A percentile compares a stretch with the other conserved stretches of the same genome.
Conservation (phyloP, 176 grass and related monocot species). For the Eragrostis curvula region DNA sequence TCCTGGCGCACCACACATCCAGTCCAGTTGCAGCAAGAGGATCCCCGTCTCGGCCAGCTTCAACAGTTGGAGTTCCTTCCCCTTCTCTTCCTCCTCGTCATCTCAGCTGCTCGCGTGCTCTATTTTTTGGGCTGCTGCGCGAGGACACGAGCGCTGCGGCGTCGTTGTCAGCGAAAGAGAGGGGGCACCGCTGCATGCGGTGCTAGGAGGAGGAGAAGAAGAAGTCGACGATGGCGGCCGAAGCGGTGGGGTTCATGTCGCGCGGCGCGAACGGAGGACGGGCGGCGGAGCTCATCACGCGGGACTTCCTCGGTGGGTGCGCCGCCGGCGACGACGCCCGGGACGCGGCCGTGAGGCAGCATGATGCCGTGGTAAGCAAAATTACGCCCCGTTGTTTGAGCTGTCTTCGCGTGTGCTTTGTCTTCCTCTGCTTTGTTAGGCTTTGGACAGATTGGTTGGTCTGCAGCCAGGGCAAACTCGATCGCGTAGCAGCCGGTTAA, state of each 20-base stretch:
- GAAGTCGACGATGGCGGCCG: slow-evolving; percentile 53
- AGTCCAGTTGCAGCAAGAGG: background rate
- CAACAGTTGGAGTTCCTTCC: background rate
- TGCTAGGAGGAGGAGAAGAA: background rate
- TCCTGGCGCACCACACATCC: background rate
- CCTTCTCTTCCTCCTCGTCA: background rate
- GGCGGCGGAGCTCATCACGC: slow-evolving; percentile 76
- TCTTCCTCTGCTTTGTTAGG: background rate
- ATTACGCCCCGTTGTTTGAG: background rate
- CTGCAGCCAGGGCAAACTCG: background rate
- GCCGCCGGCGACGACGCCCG: slow-evolving; percentile 34
- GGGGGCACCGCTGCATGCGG: slow-evolving; percentile 4
- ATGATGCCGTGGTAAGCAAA: slow-evolving; percentile 40
- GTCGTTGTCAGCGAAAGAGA: background rate
- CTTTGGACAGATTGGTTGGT: background rate
- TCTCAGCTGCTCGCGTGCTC: background rate
- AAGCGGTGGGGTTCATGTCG: slow-evolving; percentile 72
- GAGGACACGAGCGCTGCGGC: background rate
- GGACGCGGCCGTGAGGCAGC: slow-evolving; percentile 51
- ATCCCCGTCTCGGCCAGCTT: background rate
- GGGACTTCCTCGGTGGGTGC: slow-evolving; percentile 88
- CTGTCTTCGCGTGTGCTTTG: accelerated
- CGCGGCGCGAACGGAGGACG: slow-evolving; percentile 42
- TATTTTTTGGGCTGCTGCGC: background rate
- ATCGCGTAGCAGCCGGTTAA: background rate